Evolutionary conservation across 176 grass and related monocot species (phyloP), one percentile per base, ranked within the genome.

Genomic region (Oryza meridionalis): DNA sequence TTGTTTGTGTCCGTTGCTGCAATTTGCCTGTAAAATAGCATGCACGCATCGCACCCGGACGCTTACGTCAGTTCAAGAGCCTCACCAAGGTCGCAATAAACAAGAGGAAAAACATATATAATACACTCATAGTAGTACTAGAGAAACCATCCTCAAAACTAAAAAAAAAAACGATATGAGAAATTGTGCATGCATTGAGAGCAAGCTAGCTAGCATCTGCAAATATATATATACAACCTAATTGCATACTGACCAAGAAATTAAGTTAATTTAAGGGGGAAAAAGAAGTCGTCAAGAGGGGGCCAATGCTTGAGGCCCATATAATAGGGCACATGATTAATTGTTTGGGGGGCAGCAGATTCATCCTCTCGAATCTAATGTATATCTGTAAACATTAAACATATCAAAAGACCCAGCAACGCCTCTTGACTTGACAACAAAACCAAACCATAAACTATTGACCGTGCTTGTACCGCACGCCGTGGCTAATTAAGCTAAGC

Each of bases 341-440:
- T 65, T 62, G 33, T 19, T 19, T 33, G 1, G 29, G 29, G 29
- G 53, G 58, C 14, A 16, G 42, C 65, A 81, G 66, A 82, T 86
- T 58, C 73, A 73, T 73, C 83, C 0, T 14, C 73, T 90, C 55
- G 83, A 86, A 90, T 90, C 67, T 62, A 82, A 78, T 86, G 53
- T n/a, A 58, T 58, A 78, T 77, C 58, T 82, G 79, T 61, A 86
- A 82, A 77, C 58, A 82, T 33, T 90, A 90, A 81, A 90, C 77
- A 70, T 90, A 90, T 90, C 58, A 67, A 78, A 90, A 72, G 84
- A 90, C 73, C 73, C 67, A 31, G 46, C 67, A 82, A 78, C 15
- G 31, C 73, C 64, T 77, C 78, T 82, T 90, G 83, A 90, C 78
- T 67, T 72, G 8, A 46, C 67, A 78, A 82, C 78, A 15, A 25